A percentile compares a stretch with the other conserved stretches of the same genome.
Conservation (phyloP, 176 grass and related monocot genomes). For the Raddia distichophylla region DNA sequence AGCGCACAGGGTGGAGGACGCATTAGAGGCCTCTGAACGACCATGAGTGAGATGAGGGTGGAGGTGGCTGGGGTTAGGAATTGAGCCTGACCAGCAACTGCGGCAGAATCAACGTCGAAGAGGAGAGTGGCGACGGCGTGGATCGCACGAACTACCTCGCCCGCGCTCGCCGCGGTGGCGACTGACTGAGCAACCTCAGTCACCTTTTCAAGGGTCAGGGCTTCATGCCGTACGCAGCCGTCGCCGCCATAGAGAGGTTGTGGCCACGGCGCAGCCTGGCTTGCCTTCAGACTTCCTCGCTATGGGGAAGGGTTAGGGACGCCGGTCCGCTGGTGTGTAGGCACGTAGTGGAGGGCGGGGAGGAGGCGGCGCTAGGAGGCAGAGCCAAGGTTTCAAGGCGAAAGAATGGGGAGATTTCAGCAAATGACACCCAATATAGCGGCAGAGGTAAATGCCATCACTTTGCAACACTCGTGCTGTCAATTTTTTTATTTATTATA, state of each 20-base stretch:
- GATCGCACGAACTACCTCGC: constrained; percentile 55
- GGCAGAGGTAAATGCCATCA: no score
- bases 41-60: not conserved
- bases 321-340: no score
- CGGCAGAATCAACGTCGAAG: constrained; percentile 39
- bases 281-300: constrained; percentile 1
- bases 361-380: no score
- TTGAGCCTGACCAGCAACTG: constrained; percentile 43
- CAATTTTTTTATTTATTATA: no score
- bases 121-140: constrained; percentile 43
- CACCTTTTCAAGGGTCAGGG: constrained; percentile 59
- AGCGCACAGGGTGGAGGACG: constrained; percentile 12
- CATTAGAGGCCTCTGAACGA: no score
- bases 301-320: not conserved
- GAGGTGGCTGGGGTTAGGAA: not conserved
- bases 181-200: constrained; percentile 60
- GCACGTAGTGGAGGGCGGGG: no score
- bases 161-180: constrained; percentile 51
- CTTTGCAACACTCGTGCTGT: no score
- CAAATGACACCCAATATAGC: no score
- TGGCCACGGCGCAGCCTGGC: not conserved
- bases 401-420: no score
- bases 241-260: not conserved
- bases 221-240: constrained; percentile 39
- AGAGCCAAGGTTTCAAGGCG: no score